Evolutionary conservation across 441 rosid species (phyloP), one percentile per base, ranked within the genome.

Genomic region (Aquilaria agallochum): DNA sequence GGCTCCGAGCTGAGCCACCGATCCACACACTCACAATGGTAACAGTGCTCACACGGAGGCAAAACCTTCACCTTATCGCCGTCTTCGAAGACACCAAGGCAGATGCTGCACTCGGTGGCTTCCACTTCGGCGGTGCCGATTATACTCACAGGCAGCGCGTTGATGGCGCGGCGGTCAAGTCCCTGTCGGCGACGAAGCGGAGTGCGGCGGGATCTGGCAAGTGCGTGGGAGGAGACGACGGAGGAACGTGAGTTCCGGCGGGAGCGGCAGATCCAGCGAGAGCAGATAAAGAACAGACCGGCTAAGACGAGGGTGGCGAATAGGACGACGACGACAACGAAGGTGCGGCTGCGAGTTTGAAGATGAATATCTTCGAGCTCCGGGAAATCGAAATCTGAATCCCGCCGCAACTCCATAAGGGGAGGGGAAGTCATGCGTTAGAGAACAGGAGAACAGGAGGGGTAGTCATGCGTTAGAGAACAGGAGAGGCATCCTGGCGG

Each of bases 371-470:
- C 80, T 64, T 72, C 71, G 48, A 74, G 70, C 62, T 82, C 86
- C 12, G 71, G 62, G 72, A 70, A 77, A 71, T 75, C 81, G 87
- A 84, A 86, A 57, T 78, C 68, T 14, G 72, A 6, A 14, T 62
- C 66, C 31, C 61, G 71, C 11, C 74, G 49, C 2, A 74, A 58
- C 69, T 63, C 62, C 63, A 57, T 55, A 5, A 53, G 5, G 36
- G 45, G 1, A 48, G 42, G 42, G 5, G 42, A 36, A 36, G 42
- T 36, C 7, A 36, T 36, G 2, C 42, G 54, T 2, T 10, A 67
- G 14, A 10, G 55, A 60, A 8, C 46, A 0, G 56, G 14, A 10
- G 55, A 60, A 8, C 46, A 0, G 56, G 66, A 55, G 31, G 59
- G 36, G 9, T 48, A 3, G n/a, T 51, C 11, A 10, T 58, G 13